These are phyloP conservation scores for Debaryomyces sp. DNA, from an alignment of 1,139 yeast species.

Conservation along the genomic window DNA sequence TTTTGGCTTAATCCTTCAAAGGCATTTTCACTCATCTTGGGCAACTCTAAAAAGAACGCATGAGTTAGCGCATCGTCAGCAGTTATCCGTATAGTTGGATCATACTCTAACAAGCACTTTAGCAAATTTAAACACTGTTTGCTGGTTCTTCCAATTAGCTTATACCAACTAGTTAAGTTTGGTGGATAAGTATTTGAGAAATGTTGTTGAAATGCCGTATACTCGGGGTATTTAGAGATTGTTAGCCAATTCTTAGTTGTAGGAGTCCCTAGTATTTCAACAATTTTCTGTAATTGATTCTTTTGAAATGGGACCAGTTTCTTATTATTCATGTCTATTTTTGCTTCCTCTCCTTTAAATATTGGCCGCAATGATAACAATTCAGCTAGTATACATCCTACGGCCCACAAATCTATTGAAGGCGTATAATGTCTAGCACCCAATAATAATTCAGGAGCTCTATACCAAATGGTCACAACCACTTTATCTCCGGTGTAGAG, in stretches of 20 bases:
- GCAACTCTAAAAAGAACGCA: slow-evolving; percentile 70
- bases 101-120: slow-evolving; percentile 69
- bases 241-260: slow-evolving; percentile 75
- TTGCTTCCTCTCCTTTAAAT: slow-evolving; percentile 97
- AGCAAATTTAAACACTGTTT: slow-evolving; percentile 69
- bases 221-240: slow-evolving; percentile 82
- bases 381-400: slow-evolving; percentile 95
- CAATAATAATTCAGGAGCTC: slow-evolving; percentile 89
- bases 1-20: slow-evolving; percentile 64
- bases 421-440: slow-evolving; percentile 96
- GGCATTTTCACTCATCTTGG: slow-evolving; percentile 70
- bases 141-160: slow-evolving; percentile 73
- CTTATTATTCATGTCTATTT: slow-evolving; percentile 77
- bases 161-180: slow-evolving; percentile 82
- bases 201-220: slow-evolving; percentile 54
- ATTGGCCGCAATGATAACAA: slow-evolving; percentile 85
- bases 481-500: slow-evolving; percentile 94
- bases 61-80: slow-evolving; percentile 72
- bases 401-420: slow-evolving; percentile 95
- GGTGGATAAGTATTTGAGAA: slow-evolving; percentile 59
- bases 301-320: slow-evolving; percentile 93
- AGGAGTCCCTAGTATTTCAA: slow-evolving; percentile 92
- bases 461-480: slow-evolving; percentile 97
- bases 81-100: slow-evolving; percentile 72
- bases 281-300: slow-evolving; percentile 85